A percentile compares a stretch with the other conserved stretches of the same genome.
phyloP scores from a whole-genome alignment of 2,329 filamentous ascomycete genomes.

The Botrytis paeoniae region DNA sequence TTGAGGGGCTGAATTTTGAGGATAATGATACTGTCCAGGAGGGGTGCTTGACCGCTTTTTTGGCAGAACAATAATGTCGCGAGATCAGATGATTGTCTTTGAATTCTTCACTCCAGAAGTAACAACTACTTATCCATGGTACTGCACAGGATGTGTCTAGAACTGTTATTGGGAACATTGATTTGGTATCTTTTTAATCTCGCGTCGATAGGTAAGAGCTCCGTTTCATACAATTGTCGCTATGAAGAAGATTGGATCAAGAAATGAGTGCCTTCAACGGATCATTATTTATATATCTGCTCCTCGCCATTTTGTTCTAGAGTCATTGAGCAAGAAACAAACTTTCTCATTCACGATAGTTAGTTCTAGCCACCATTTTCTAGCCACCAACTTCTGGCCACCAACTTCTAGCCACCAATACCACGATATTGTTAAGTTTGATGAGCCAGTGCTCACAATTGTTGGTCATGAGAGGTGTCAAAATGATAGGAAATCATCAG shows the following conservation, averaged over 20 bases:
- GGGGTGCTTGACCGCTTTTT: slow-evolving; percentile 9
- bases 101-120: background rate
- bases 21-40: background rate
- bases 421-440: background rate
- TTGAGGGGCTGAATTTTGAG: background rate
- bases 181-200: background rate
- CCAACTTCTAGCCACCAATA: background rate
- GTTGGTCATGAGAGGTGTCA: slow-evolving; percentile 5
- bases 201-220: background rate
- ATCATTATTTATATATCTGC: background rate
- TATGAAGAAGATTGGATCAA: background rate
- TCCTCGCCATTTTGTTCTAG: background rate
- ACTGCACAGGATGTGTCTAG: background rate
- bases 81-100: background rate
- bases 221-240: background rate
- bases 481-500: slow-evolving; percentile 4
- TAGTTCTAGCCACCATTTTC: background rate
- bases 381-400: background rate
- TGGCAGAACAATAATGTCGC: slow-evolving; percentile 2
- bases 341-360: background rate
- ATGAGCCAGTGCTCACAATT: slow-evolving; percentile 15
- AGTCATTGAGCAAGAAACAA: too few species aligned
- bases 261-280: background rate
- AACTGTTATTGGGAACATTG: background rate
- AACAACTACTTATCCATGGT: background rate